phyloP scores from a whole-genome alignment of 208 protist species.

The Herpetomonas samuelpessoai region DNA sequence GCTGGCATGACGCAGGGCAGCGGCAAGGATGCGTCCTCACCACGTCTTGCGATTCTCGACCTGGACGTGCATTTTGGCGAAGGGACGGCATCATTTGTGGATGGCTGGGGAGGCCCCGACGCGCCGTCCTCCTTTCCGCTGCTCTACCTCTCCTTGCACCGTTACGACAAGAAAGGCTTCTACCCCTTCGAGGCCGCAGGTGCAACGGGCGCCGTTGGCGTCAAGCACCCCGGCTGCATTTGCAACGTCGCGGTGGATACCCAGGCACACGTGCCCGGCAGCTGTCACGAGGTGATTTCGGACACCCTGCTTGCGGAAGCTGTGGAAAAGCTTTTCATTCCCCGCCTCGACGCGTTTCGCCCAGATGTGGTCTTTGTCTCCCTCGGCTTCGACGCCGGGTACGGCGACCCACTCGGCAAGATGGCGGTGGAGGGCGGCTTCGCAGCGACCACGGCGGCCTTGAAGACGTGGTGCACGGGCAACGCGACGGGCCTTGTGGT shows the following conservation, averaged over 20 bases:
- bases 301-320: conserved; percentile 61
- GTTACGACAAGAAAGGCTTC: conserved; percentile 64
- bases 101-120: conserved; percentile 24
- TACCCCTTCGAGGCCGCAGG: conserved; percentile 62
- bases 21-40: not conserved
- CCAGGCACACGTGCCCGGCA: conserved; percentile 29
- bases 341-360: conserved; percentile 56
- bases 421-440: conserved; percentile 86
- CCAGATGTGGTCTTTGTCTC: conserved; percentile 87
- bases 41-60: conserved; percentile 81
- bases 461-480: conserved; percentile 56
- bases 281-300: conserved; percentile 67
- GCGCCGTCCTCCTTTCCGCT: conserved; percentile 20
- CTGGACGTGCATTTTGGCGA: conserved; percentile 94
- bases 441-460: conserved; percentile 26
- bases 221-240: conserved; percentile 30
- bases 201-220: conserved; percentile 4
- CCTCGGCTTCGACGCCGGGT: conserved; percentile 90
- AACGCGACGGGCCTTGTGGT: conserved; percentile 40
- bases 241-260: conserved; percentile 83
- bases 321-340: conserved; percentile 68
- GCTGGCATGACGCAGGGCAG: too few relatives aligned
- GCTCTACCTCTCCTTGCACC: conserved; percentile 86
- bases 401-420: conserved; percentile 84
- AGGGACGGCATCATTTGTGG: conserved; percentile 89